These are phyloP conservation scores for Yarrowia osloensis DNA, from an alignment of 805 yeast genomes.

Conservation along the genomic window DNA sequence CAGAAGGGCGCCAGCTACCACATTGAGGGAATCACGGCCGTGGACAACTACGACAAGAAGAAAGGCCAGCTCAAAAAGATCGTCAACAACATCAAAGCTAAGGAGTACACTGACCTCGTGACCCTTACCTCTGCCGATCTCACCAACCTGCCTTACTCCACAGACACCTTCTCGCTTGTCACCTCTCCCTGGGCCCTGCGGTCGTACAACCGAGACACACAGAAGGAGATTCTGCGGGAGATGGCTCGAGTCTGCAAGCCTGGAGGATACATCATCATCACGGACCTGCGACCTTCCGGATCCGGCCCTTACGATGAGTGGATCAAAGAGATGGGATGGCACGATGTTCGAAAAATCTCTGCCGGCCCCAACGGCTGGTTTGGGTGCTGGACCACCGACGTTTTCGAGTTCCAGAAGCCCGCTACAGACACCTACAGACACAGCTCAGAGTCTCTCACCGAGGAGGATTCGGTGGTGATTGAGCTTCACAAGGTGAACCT, in stretches of 20 bases:
- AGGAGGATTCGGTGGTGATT: constrained; percentile 10
- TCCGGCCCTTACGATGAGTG: constrained; percentile 8
- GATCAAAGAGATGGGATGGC: constrained; percentile 28
- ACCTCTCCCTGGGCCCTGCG: constrained; percentile 22
- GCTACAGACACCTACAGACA: constrained; percentile 3
- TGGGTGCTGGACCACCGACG: constrained; percentile 18
- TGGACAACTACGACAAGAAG: constrained; percentile 9
- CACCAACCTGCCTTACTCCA: constrained; percentile 20
- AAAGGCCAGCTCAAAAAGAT: constrained; percentile 26
- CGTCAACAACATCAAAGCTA: constrained; percentile 27
- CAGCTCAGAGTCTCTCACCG: constrained; percentile 11
- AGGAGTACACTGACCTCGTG: constrained; percentile 23
- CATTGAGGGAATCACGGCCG: constrained; percentile 6
- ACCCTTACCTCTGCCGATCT: constrained; percentile 11
- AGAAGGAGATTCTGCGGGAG: constrained; percentile 5
- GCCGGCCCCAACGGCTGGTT: constrained; percentile 31
- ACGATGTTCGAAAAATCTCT: not conserved
- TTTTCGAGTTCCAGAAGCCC: constrained; percentile 15
- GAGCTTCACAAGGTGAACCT: constrained; percentile 14
- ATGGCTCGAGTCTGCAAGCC: constrained; percentile 29
- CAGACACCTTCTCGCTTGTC: constrained; percentile 11
- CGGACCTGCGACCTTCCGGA: not conserved
- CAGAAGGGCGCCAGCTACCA: not conserved
- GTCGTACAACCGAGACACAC: not conserved
- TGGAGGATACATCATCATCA: constrained; percentile 21